Base-by-base conservation (phyloP, 2,329 filamentous ascomycete genomes). In the Penicillium verrucosum region DNA sequence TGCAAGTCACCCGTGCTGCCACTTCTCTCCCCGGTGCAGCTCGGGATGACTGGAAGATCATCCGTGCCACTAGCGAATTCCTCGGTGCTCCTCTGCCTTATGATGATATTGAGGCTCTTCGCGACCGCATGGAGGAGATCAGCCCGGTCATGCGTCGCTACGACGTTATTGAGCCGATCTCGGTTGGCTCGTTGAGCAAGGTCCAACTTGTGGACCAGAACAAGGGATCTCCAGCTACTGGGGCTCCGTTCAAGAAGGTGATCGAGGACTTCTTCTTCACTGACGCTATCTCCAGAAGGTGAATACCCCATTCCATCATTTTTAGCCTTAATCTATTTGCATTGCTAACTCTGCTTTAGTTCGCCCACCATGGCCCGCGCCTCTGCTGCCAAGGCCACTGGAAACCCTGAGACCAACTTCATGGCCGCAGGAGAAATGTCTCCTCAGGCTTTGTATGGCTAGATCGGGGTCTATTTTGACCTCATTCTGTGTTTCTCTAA, bases 211-310 rank as follows among this genome's bases (percentile, higher is more conserved):
- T 96, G 51, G 94, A 97, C 72, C 90, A 95, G 77, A 97, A 97
- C 82, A 96, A 94, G 85, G 92, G 90, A 46, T 78, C 85, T 49
- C 88, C 90, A 77, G 70, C 82, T n/a, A 88, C 81, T 40, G 87
- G 86, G n/a, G 78, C 82, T 67, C 85, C 89, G 30, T 82, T 99
- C 69, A 90, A 87, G 81, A 90, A 89, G 77, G 86, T 89, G 56
- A 90, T 99, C 67, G 87, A 96, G 69, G 90, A 99, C 81, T 99
- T 99, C 77, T 99, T 92, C 81, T 96, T 97, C 78, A 99, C 94
- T 75, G 93, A 99, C 78, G 86, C 88, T 57, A 97, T 99, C 76
- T 96, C 92, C 38, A 88, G 94, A 84, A 97, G 91, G 91, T 94
- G 80, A 76, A 86, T 80, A 44, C 34, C 25, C 34, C 30, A 21